Conservation (phyloP, 805 yeast species). For the Wickerhamomyces tratensis region DNA sequence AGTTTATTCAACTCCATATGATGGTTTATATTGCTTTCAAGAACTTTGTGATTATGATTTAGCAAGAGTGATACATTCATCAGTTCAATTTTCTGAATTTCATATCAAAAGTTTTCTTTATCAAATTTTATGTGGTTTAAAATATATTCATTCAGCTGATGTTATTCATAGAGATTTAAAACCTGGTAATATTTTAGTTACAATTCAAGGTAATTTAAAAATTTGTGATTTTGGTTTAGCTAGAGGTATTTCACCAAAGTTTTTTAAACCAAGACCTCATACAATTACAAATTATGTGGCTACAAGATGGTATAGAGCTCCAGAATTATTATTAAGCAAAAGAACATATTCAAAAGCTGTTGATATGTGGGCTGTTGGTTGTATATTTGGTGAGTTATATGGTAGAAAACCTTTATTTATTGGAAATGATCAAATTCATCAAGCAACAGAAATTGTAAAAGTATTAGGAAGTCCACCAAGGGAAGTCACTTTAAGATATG, state of each 20-base stretch:
- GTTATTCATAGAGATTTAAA: constrained; percentile 89
- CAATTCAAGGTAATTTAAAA: constrained; percentile 64
- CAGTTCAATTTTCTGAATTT: constrained; percentile 72
- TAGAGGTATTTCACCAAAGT: constrained; percentile 48
- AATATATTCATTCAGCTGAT: constrained; percentile 85
- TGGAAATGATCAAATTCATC: constrained; percentile 67
- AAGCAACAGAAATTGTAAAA: constrained; percentile 56
- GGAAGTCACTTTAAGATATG: constrained; percentile 32
- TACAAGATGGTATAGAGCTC: constrained; percentile 93
- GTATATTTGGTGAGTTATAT: constrained; percentile 78
- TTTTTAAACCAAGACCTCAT: constrained; percentile 23
- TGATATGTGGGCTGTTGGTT: constrained; percentile 93
- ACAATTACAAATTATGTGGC: constrained; percentile 82
- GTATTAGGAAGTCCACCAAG: constrained; percentile 64
- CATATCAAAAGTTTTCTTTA: constrained; percentile 70
- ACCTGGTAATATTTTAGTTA: constrained; percentile 81
- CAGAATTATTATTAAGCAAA: constrained; percentile 67
- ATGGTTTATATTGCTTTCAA: constrained; percentile 84
- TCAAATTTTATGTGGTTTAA: constrained; percentile 78
- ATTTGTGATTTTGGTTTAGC: constrained; percentile 95
- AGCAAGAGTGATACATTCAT: constrained; percentile 68
- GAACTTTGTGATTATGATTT: constrained; percentile 79
- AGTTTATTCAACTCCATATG: constrained; percentile 55
- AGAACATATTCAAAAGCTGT: constrained; percentile 55
- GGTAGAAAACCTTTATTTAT: constrained; percentile 73